These are phyloP conservation scores for Quercus tomentella DNA, from an alignment of 331 rosid species.

Conservation along the genomic window DNA sequence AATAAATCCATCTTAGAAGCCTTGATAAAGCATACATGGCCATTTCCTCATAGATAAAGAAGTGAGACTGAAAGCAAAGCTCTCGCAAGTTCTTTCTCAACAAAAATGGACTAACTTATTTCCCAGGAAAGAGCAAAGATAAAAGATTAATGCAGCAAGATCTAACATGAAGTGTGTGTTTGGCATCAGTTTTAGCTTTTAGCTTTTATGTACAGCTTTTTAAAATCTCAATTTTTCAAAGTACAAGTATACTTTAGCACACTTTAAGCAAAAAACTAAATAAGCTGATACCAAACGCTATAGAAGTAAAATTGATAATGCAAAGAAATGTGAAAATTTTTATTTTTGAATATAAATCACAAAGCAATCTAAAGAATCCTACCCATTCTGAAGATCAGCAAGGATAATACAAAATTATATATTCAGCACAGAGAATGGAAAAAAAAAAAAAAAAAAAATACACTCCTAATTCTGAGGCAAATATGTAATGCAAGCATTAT, in stretches of 20 bases:
- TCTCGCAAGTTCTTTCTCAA: background rate
- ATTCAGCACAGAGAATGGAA: no score
- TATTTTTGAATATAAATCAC: conserved; percentile 1
- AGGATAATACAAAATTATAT: conserved; percentile 1
- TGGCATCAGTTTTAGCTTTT: no score
- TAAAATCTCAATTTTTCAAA: no score
- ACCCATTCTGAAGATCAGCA: conserved; percentile 24
- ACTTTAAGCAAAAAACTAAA: no score
- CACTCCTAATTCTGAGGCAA: conserved; percentile 29
- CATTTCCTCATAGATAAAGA: background rate
- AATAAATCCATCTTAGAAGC: background rate
- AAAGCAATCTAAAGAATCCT: conserved; percentile 20
- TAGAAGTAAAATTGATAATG: background rate
- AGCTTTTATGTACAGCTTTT: no score
- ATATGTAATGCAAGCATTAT: conserved; percentile 15
- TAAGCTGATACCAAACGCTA: no score
- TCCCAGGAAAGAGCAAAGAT: background rate
- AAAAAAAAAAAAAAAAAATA: conserved; percentile 1
- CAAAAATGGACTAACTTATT: background rate
- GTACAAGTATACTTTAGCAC: no score
- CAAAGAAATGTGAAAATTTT: conserved; percentile 1
- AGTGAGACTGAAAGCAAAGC: background rate
- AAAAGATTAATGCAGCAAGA: background rate
- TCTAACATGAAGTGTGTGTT: background rate
- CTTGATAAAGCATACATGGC: background rate